Conservation (phyloP, 2,329 filamentous ascomycete species). For the Tolypocladium ovalisporum region DNA sequence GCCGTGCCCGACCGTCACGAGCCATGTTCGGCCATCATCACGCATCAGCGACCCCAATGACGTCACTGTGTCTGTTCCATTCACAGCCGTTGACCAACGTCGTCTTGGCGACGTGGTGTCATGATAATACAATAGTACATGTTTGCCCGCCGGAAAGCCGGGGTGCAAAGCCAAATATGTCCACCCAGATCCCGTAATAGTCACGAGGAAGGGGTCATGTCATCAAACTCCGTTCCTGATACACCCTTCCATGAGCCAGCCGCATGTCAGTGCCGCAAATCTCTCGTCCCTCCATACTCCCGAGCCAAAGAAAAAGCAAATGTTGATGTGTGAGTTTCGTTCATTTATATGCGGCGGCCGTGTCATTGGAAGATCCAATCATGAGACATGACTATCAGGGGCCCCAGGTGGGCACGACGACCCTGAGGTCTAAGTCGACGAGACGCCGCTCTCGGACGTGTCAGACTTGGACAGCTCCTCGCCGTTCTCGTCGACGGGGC, state of each 20-base stretch:
- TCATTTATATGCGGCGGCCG: conserved; percentile 6
- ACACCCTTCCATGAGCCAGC: background rate
- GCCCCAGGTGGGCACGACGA: conserved; percentile 4
- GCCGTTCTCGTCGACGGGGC: conserved; percentile 43
- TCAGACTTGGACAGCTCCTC: conserved; percentile 46
- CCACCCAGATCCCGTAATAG: conserved; percentile 14
- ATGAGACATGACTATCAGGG: conserved; percentile 10
- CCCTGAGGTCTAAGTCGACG: conserved; percentile 42
- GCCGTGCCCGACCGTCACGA: background rate
- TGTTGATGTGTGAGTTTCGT: conserved; percentile 12
- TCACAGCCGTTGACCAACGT: background rate
- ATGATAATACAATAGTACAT: conserved; percentile 21
- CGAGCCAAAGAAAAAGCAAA: conserved; percentile 2
- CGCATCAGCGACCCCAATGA: background rate
- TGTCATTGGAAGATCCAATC: background rate
- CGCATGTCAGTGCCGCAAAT: background rate
- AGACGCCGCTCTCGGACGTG: conserved; percentile 49
- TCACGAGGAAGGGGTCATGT: conserved; percentile 5
- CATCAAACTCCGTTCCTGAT: conserved; percentile 4
- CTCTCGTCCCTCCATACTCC: background rate
- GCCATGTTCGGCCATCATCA: background rate
- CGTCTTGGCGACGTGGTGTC: background rate
- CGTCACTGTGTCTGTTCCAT: background rate
- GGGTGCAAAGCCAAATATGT: conserved; percentile 7
- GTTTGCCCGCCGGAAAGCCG: conserved; percentile 6